phyloP scores from a whole-genome alignment of 805 yeast species.

The Myxozyma geophila region DNA sequence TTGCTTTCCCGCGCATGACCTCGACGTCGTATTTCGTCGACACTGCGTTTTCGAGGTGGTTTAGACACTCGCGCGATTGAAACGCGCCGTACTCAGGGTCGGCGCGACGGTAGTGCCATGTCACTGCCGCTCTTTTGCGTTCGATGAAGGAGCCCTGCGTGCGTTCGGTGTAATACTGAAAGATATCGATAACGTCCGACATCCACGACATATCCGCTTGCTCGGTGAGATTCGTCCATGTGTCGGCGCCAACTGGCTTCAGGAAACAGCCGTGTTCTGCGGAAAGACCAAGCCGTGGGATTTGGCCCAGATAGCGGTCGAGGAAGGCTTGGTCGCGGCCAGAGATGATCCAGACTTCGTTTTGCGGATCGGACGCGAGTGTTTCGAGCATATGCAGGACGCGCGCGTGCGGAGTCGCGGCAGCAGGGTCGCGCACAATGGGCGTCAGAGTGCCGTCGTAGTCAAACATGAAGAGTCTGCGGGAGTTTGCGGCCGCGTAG shows the following conservation, averaged over 20 bases:
- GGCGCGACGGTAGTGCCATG: constrained; percentile 96
- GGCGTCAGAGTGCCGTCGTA: constrained; percentile 98
- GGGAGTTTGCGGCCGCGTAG: constrained; percentile 57
- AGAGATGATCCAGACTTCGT: constrained; percentile 91
- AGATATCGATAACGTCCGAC: constrained; percentile 71
- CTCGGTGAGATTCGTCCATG: constrained; percentile 86
- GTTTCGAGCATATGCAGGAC: constrained; percentile 62
- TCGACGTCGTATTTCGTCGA: constrained; percentile 78
- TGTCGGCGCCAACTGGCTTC: constrained; percentile 59
- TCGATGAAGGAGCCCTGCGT: constrained; percentile 92
- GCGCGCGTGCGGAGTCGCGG: constrained; percentile 89
- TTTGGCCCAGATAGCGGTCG: constrained; percentile 83
- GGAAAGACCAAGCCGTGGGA: constrained; percentile 69
- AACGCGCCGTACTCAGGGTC: constrained; percentile 92
- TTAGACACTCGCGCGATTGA: constrained; percentile 76
- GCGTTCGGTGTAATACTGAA: constrained; percentile 74
- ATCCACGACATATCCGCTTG: constrained; percentile 94
- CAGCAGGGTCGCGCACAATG: constrained; percentile 95
- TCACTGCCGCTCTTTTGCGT: constrained; percentile 86
- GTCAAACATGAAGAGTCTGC: constrained; percentile 85
- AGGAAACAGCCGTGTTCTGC: constrained; percentile 98
- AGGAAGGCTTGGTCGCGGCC: constrained; percentile 93
- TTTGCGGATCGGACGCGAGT: constrained; percentile 73
- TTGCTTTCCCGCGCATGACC: constrained; percentile 96
- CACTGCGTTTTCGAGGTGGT: constrained; percentile 63